A percentile compares a stretch with the other conserved stretches of the same genome.
Evolutionary conservation across 2,329 filamentous ascomycete genomes (phyloP).

Genomic region (Exophiala aquamarina): DNA sequence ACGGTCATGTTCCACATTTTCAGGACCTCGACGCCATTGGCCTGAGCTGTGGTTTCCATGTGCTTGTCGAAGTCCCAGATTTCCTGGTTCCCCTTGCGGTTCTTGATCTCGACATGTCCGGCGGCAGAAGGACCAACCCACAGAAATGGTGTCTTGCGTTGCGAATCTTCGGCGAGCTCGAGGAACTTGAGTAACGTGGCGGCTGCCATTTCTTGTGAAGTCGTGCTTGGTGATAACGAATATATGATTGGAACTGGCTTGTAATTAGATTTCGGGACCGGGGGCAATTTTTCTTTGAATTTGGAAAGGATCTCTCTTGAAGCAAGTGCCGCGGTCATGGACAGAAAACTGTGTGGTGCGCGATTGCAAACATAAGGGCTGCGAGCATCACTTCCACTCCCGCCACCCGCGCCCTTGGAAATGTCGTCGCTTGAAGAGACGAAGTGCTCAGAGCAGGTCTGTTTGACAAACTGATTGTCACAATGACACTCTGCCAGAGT

Average conservation of each 20-base stretch:
- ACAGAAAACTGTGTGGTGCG: constrained; percentile 39
- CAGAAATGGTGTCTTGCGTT: constrained; percentile 43
- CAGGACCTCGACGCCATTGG: constrained; percentile 41
- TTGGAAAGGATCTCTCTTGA: constrained; percentile 28
- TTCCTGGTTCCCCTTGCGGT: constrained; percentile 34
- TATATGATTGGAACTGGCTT: constrained; percentile 43
- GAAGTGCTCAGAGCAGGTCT: constrained; percentile 31
- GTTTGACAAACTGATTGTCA: constrained; percentile 41
- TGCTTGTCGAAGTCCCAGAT: constrained; percentile 42
- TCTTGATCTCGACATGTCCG: constrained; percentile 36
- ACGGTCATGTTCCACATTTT: constrained; percentile 46
- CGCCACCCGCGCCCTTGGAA: constrained; percentile 8
- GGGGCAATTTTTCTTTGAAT: constrained; percentile 34
- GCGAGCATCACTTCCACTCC: constrained; percentile 9
- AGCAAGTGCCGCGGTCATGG: constrained; percentile 34
- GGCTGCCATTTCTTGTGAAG: constrained; percentile 32
- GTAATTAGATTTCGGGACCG: constrained; percentile 33
- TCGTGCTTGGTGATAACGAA: constrained; percentile 36
- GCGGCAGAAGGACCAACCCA: constrained; percentile 43
- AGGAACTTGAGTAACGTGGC: constrained; percentile 43
- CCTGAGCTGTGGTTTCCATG: constrained; percentile 34
- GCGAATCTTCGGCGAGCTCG: constrained; percentile 34
- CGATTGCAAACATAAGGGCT: constrained; percentile 29
- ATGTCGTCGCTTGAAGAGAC: constrained; percentile 32
- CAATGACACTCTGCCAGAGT: constrained; percentile 38